A percentile compares a stretch with the other conserved stretches of the same genome.
These are phyloP conservation scores for Naegleria lovaniensis DNA, from an alignment of 208 protist genomes.

Conservation along the genomic window DNA sequence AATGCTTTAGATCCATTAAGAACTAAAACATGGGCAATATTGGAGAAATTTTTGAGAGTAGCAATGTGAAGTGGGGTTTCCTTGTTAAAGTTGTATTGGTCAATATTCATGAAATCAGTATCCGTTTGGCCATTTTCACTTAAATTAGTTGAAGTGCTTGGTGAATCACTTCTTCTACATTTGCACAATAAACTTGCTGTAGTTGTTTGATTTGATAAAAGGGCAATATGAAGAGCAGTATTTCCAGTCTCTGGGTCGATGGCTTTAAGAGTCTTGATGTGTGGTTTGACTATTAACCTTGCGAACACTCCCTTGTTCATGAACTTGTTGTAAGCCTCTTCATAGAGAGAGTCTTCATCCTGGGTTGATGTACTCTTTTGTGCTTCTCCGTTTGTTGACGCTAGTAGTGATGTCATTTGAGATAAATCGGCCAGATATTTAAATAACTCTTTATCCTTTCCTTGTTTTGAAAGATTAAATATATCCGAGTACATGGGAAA, in stretches of 20 bases:
- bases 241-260: neutral
- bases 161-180: neutral
- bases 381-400: too few relatives aligned
- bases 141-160: neutral
- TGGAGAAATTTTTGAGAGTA: neutral
- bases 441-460: neutral
- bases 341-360: neutral
- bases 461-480: neutral
- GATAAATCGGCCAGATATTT: neutral
- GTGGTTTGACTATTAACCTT: neutral
- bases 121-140: neutral
- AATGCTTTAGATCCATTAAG: neutral
- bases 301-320: neutral
- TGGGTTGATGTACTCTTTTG: neutral
- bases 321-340: neutral
- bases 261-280: neutral
- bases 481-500: neutral
- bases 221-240: neutral
- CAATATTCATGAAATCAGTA: neutral
- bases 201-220: neutral
- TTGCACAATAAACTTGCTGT: conserved; percentile 5
- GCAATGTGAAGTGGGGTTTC: neutral
- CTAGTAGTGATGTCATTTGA: neutral
- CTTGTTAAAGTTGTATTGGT: neutral
- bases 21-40: neutral